Base-by-base conservation (phyloP, 371 early-diverging fungal species). In the Blakeslea trispora region DNA sequence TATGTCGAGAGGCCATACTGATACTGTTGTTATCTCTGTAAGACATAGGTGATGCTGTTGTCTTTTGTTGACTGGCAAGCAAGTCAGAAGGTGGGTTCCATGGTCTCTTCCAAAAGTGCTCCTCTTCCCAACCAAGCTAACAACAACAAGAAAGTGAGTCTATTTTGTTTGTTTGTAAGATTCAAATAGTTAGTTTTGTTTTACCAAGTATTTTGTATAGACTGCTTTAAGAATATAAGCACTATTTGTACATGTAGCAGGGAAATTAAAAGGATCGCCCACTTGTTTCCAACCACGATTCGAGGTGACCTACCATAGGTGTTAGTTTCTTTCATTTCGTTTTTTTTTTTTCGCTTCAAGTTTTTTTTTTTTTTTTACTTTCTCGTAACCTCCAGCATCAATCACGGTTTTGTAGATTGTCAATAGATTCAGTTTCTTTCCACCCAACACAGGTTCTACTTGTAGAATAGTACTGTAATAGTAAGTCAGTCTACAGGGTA, bases 181-280 rank as follows among this genome's bases (percentile, higher is more conserved):
- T n/a, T n/a, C n/a, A n/a, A n/a, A n/a, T n/a, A n/a, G n/a, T n/a
- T n/a, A n/a, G n/a, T 15, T 32, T 23, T n/a, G 7, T 41, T n/a
- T 62, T 72, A 74, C 77, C 63, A 93, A 67, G 53, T 83, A 83
- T 58, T 82, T 81, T 54, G 81, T 86, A 68, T 91, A 93, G 0
- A 89, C 80, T 14, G 82, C 80, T 70, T 91, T 91, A 45, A 90
- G 73, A 52, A 90, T 88, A 66, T 85, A 91, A 8, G 92, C 92
- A 54, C 87, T 85, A 66, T 91, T 93, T 21, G 92, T 93, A 68
- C 93, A 91, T 11, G 91, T 93, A 10, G 86, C 70, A 6, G 93
- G 91, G 51, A 93, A 87, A 57, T 91, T 81, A 67, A 93, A 90
- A 0, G 88, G 86, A 53, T 82, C 74, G 42, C 87, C 81, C 15